phyloP scores from a whole-genome alignment of 2,329 filamentous ascomycete species.

The Emericellopsis atlantica region DNA sequence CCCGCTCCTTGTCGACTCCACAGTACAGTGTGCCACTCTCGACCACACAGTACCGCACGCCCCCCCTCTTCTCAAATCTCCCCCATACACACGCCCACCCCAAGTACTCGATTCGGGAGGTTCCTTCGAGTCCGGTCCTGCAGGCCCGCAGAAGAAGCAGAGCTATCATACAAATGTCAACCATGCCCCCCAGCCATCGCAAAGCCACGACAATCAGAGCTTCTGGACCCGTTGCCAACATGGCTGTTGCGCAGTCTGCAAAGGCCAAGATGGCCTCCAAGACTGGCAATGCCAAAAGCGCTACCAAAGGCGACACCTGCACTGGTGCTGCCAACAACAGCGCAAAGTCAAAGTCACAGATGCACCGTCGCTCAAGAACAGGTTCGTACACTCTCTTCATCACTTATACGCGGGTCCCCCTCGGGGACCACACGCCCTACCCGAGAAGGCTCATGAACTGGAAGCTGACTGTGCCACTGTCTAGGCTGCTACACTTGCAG shows the following conservation, averaged over 20 bases:
- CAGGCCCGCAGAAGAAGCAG: conserved; percentile 3
- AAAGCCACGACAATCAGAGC: conserved; percentile 31
- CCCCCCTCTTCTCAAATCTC: conserved; percentile 3
- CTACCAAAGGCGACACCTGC: no score
- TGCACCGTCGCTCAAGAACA: conserved; percentile 89
- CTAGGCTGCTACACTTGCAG: conserved; percentile 58
- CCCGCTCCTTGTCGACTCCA: conserved; percentile 15
- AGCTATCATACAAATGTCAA: conserved; percentile 47
- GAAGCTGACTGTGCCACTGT: neutral
- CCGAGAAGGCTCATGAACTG: conserved; percentile 1
- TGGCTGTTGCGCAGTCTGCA: conserved; percentile 46
- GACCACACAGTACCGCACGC: conserved; percentile 5
- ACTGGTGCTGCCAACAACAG: conserved; percentile 14
- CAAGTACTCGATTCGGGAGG: conserved; percentile 1
- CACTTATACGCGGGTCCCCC: neutral
- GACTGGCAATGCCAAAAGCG: conserved; percentile 23
- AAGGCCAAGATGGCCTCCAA: conserved; percentile 48
- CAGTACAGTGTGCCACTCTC: conserved; percentile 3
- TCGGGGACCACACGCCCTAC: no score
- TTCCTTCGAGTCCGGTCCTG: conserved; percentile 11
- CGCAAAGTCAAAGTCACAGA: conserved; percentile 64
- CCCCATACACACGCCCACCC: conserved; percentile 2
- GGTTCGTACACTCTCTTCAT: conserved; percentile 45
- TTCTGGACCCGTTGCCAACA: conserved; percentile 35
- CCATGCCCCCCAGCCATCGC: conserved; percentile 48